Evolutionary conservation across 257 asterid species (phyloP), one percentile per base, ranked within the genome.

Genomic region (Fraxinus excelsior): DNA sequence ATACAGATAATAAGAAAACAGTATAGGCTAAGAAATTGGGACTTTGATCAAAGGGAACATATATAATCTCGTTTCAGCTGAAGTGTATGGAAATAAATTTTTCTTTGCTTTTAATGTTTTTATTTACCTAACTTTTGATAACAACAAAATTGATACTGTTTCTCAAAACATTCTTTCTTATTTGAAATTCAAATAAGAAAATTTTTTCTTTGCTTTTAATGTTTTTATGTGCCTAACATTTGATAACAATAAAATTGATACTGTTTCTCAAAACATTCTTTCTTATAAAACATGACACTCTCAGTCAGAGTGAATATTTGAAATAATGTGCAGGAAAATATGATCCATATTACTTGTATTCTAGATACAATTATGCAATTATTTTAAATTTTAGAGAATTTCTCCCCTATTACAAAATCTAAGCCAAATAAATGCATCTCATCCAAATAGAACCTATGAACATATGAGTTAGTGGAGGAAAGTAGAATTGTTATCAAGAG

Each of bases 241-340:
- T 46, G 56, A 80, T 46, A 9, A 16, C 42, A 66, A 69, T 11
- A 62, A 62, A 42, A 70, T n/a, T n/a, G 51, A 69, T 70, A 4
- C 26, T n/a, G 64, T 53, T 19, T 53, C 64, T 53, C 26, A 53
- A 19, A 18, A n/a, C 18, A 1, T 53, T 19, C 58, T 0, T 53
- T n/a, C 64, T 46, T 3, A 46, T 16, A 46, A 16, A 46, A 46
- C 56, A 12, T 46, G 56, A 46, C 56, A 46, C 21, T 3, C 56
- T 46, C 56, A 46, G n/a, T 46, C 56, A 16, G 1, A 4, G n/a
- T 14, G 56, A 46, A 46, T 46, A 14, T 3, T 46, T 46, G n/a
- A 46, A 46, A 14, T 13, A 46, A 46, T 46, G 56, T 46, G 19
- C 56, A 46, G n/a, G 56, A 14, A 46, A 46, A 0, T 46, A 46